Evolutionary conservation across 768 basidiomycete species (phyloP).

Genomic region (Amanita molliuscula): DNA sequence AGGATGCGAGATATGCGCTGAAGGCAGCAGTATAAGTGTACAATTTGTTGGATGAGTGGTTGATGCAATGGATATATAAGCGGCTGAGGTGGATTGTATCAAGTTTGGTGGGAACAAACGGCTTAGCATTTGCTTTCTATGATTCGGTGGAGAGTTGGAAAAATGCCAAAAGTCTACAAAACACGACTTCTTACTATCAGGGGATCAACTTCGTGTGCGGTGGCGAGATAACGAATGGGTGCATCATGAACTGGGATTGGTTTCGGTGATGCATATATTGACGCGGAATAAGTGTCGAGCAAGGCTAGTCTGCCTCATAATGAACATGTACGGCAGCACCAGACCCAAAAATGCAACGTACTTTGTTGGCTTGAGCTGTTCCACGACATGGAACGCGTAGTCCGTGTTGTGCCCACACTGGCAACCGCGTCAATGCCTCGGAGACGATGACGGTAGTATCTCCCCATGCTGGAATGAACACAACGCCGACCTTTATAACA

Average conservation of each 20-base stretch:
- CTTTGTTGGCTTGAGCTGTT: constrained; percentile 35
- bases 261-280: constrained; percentile 32
- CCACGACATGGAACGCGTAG: constrained; percentile 34
- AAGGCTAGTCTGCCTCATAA: constrained; percentile 29
- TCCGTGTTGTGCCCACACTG: constrained; percentile 38
- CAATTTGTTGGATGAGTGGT: constrained; percentile 13
- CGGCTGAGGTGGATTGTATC: constrained; percentile 41
- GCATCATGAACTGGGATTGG: constrained; percentile 28
- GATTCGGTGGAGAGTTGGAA: background rate
- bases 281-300: constrained; percentile 42
- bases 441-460: constrained; percentile 38
- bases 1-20: constrained; percentile 29
- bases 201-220: constrained; percentile 10
- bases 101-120: constrained; percentile 49
- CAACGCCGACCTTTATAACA: constrained; percentile 34
- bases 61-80: constrained; percentile 32
- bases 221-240: constrained; percentile 44
- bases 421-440: constrained; percentile 37
- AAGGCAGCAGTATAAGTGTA: constrained; percentile 38
- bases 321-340: background rate
- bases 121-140: constrained; percentile 24
- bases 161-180: constrained; percentile 2
- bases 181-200: constrained; percentile 10
- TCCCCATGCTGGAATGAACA: constrained; percentile 42
- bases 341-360: constrained; percentile 13